Conservation (phyloP, 257 asterid genomes). For the Solanum raphanifolium region DNA sequence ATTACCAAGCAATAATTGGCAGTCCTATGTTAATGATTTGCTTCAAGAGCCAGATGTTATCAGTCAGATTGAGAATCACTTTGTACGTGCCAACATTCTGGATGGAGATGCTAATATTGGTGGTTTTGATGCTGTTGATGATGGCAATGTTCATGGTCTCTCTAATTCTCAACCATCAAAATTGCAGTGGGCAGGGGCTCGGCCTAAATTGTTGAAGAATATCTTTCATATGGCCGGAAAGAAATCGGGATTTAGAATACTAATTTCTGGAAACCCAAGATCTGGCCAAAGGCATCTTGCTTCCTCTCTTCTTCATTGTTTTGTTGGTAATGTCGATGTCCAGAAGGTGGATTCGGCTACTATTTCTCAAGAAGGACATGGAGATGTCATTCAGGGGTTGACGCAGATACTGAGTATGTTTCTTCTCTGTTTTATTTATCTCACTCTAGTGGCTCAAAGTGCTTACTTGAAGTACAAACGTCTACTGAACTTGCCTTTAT, state of each 20-base stretch:
- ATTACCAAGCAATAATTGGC: slow-evolving; percentile 52
- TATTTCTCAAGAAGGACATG: slow-evolving; percentile 84
- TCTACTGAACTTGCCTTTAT: not conserved
- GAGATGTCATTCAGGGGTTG: slow-evolving; percentile 87
- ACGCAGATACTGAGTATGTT: slow-evolving; percentile 71
- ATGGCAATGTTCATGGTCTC: slow-evolving; percentile 25
- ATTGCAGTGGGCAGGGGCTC: slow-evolving; percentile 40
- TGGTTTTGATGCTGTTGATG: slow-evolving; percentile 27
- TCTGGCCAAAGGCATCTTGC: slow-evolving; percentile 94
- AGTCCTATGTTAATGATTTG: slow-evolving; percentile 55
- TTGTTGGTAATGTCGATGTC: slow-evolving; percentile 66
- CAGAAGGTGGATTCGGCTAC: slow-evolving; percentile 91
- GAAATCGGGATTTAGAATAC: slow-evolving; percentile 65
- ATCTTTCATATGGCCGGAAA: slow-evolving; percentile 23
- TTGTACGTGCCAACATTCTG: slow-evolving; percentile 36
- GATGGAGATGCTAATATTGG: slow-evolving; percentile 31
- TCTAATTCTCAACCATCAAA: slow-evolving; percentile 31
- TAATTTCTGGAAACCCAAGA: slow-evolving; percentile 78
- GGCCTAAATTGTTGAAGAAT: slow-evolving; percentile 30
- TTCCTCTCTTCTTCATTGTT: slow-evolving; percentile 87
- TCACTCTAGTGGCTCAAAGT: not conserved
- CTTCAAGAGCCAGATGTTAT: slow-evolving; percentile 52
- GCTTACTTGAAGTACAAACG: not conserved
- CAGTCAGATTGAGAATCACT: slow-evolving; percentile 53
- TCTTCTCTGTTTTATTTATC: not conserved